Base-by-base conservation (phyloP, 2,329 filamentous ascomycete species). In the Phyllosticta ampelicida region DNA sequence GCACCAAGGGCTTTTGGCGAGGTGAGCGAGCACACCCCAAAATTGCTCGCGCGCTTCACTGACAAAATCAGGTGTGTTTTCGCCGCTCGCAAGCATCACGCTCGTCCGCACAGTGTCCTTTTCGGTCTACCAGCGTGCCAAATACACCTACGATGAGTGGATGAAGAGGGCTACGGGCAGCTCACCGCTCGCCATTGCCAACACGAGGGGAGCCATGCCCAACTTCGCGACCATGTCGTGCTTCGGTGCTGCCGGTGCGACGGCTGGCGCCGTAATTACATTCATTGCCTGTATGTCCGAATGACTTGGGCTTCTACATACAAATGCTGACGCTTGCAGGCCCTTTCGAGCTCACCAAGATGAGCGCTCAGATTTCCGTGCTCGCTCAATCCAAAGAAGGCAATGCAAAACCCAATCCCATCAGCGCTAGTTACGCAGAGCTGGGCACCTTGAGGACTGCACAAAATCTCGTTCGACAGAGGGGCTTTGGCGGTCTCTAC, bases 321-420 rank as follows among this genome's bases (percentile, higher is more conserved):
- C 56, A 55, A 21, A 55, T 64, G 65, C 50, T 51, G 28, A 28
- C 10, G 9, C 23, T 8, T 19, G 9, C 59, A 86, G 84, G 84
- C 67, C 89, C 89, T 1, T 95, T 95, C 68, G 89, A 95, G 71
- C 79, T 95, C 70, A 91, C 88, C n/a, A 95, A 95, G 72, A 78
- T 94, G 60, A 91, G 87, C 70, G 88, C 89, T 16, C 89, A 95
- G 70, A 86, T 94, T 19, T 90, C 89, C 1, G 86, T 90, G 10
- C 76, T 92, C 60, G 86, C 86, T 18, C 77, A 80, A 63, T 81
- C 78, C 65, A 83, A 80, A 63, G 79, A 78, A 55, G 68, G 69
- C 62, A 59, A 61, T 62, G 55, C 66, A 63, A 65, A 67, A 50
- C 70, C 71, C 53, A 70, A 73, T 48, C 66, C 67, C 9, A 65